Evolutionary conservation across 805 yeast species (phyloP).

Genomic region (Lachancea dasiensis): DNA sequence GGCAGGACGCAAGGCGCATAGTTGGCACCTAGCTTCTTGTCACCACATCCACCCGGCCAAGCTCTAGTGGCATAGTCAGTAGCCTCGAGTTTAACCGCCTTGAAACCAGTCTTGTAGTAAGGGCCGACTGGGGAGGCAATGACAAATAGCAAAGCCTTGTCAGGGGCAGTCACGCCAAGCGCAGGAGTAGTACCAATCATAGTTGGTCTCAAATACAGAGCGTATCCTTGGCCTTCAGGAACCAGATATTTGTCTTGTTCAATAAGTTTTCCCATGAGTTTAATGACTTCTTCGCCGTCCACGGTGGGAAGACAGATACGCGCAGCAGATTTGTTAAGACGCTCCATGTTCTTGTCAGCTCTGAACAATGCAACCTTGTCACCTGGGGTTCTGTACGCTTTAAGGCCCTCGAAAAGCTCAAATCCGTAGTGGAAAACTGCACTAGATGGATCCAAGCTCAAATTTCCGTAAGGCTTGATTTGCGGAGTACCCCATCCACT

Average conservation of each 20-base stretch:
- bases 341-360: slow-evolving; percentile 83
- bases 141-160: slow-evolving; percentile 73
- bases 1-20: slow-evolving; percentile 95
- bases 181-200: slow-evolving; percentile 88
- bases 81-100: slow-evolving; percentile 91
- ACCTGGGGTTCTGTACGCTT: slow-evolving; percentile 68
- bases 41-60: slow-evolving; percentile 99
- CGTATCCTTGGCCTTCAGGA: slow-evolving; percentile 83
- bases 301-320: slow-evolving; percentile 87
- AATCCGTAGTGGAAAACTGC: slow-evolving; percentile 93
- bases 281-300: slow-evolving; percentile 69
- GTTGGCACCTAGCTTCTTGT: slow-evolving; percentile 94
- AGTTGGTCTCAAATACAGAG: slow-evolving; percentile 90
- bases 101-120: slow-evolving; percentile 90
- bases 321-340: slow-evolving; percentile 84
- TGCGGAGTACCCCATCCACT: slow-evolving; percentile 87
- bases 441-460: slow-evolving; percentile 78
- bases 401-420: slow-evolving; percentile 92
- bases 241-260: slow-evolving; percentile 70
- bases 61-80: slow-evolving; percentile 96
- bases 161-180: slow-evolving; percentile 81
- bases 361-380: slow-evolving; percentile 79
- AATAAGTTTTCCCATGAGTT: slow-evolving; percentile 70
- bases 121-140: slow-evolving; percentile 97
- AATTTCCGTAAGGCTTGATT: slow-evolving; percentile 76